These are phyloP conservation scores for Claviceps sp. DNA, from an alignment of 2,329 filamentous ascomycete genomes.

Conservation along the genomic window DNA sequence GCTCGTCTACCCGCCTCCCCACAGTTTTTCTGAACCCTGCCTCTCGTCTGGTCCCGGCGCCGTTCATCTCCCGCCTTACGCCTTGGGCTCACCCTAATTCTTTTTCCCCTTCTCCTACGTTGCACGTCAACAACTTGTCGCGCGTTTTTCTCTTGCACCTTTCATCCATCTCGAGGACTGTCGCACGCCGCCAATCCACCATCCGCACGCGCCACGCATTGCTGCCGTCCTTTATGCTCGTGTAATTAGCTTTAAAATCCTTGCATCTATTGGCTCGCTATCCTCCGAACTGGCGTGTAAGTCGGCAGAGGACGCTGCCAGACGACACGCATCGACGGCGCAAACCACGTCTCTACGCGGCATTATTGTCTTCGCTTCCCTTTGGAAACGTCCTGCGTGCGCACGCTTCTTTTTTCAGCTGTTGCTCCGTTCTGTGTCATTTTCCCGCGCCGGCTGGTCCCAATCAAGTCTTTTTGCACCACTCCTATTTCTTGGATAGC, in stretches of 20 bases:
- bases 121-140: conserved; percentile 11
- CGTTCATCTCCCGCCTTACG: conserved; percentile 9
- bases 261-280: conserved; percentile 5
- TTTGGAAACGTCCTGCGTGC: background rate
- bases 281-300: conserved; percentile 17
- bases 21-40: conserved; percentile 9
- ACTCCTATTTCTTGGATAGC: background rate
- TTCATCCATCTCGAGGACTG: conserved; percentile 1
- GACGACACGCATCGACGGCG: conserved; percentile 3
- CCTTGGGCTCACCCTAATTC: conserved; percentile 10
- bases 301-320: conserved; percentile 12
- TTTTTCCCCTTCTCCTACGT: conserved; percentile 15
- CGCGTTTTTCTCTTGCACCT: conserved; percentile 7
- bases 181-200: conserved; percentile 7
- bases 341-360: conserved; percentile 1
- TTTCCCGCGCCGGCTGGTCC: background rate
- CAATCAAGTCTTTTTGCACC: background rate
- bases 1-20: conserved; percentile 6
- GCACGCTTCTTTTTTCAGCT: background rate
- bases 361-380: background rate
- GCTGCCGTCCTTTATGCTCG: conserved; percentile 2
- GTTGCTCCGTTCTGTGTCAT: background rate
- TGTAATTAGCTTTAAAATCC: background rate
- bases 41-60: conserved; percentile 7
- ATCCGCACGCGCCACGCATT: conserved; percentile 5